Base-by-base conservation (phyloP, 192 early-diverging fungal genomes). In the Coemansia biformis region DNA sequence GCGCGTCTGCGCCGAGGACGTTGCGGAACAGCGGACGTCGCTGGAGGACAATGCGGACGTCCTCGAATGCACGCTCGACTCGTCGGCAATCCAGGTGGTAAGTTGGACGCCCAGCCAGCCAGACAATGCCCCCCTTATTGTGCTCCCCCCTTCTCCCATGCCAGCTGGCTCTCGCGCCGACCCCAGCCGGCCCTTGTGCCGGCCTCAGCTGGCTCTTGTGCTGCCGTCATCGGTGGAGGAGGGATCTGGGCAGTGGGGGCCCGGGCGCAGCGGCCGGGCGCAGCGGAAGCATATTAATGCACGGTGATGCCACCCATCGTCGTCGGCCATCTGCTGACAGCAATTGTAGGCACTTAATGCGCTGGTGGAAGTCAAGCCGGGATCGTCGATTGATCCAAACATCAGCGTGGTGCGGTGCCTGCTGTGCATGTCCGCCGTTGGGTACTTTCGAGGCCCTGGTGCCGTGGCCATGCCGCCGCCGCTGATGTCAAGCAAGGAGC, bases 301-400 rank as follows among this genome's bases (percentile, higher is more conserved):
- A 36, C 16, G 34, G 13, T 14, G 13, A 17, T 36, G 34, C 4
- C 7, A 16, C 13, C 12, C 29, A 24, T 29, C 24, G 0, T 15
- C n/a, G 24, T 28, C 11, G 13, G 10, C n/a, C 12, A 9, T 29
- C 16, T 12, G 4, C n/a, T 15, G 21, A 11, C 5, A 8, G 38
- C 10, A 19, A 39, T 41, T 30, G 26, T 64, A 72, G 68, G 57
- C 50, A 9, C 38, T 65, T 45, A 53, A 50, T 26, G 35, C 56
- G 10, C 46, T 73, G 51, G 48, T 61, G 10, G 69, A 73, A 19
- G 54, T 73, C 50, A 64, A 65, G 53, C 46, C 52, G 12, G 69
- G 57, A 43, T 73, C 69, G 5, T 73, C 69, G 19, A 65, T 73
- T 22, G 69, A 73, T 45, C 69, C 53, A 8, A 73, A 59, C 40